Evolutionary conservation across 441 rosid species (phyloP).

Genomic region (Populus hybrid): DNA sequence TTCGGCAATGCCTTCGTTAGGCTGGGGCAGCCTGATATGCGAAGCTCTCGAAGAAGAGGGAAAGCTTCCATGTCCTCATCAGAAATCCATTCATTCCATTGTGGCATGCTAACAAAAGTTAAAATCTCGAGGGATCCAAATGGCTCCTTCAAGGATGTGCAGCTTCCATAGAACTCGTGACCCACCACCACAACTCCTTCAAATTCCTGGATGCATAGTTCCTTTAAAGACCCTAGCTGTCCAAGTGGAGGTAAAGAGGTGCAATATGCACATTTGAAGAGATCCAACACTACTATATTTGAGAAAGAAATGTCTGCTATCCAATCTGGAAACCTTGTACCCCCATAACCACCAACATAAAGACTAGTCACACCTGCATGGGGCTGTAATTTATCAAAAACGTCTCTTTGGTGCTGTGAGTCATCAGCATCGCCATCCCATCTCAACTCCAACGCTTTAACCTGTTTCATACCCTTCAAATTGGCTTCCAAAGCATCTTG

Average conservation of each 20-base stretch:
- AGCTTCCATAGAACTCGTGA: constrained; percentile 29
- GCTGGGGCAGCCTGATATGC: constrained; percentile 15
- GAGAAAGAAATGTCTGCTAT: constrained; percentile 26
- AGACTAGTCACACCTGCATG: constrained; percentile 7
- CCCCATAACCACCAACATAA: constrained; percentile 21
- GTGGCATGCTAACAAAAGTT: constrained; percentile 21
- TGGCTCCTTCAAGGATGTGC: constrained; percentile 1
- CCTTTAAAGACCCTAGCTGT: constrained; percentile 23
- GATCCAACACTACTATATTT: constrained; percentile 21
- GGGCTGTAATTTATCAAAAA: constrained; percentile 10
- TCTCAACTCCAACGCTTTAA: constrained; percentile 19
- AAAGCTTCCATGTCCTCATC: constrained; percentile 15
- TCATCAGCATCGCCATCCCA: constrained; percentile 28
- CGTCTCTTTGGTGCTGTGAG: constrained; percentile 18
- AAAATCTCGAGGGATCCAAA: constrained; percentile 23
- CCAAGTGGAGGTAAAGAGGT: constrained; percentile 34
- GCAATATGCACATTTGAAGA: constrained; percentile 26
- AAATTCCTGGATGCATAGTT: constrained; percentile 22
- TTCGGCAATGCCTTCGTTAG: constrained; percentile 12
- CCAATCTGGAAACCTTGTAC: constrained; percentile 40
- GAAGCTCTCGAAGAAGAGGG: constrained; percentile 23
- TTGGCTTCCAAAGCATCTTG: constrained; percentile 35
- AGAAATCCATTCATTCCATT: constrained; percentile 32
- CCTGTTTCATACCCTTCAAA: constrained; percentile 27
- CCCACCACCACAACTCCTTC: constrained; percentile 20